Evolutionary conservation across 148 eudicot genomes (phyloP).

Genomic region (Heliosperma pusillum): DNA sequence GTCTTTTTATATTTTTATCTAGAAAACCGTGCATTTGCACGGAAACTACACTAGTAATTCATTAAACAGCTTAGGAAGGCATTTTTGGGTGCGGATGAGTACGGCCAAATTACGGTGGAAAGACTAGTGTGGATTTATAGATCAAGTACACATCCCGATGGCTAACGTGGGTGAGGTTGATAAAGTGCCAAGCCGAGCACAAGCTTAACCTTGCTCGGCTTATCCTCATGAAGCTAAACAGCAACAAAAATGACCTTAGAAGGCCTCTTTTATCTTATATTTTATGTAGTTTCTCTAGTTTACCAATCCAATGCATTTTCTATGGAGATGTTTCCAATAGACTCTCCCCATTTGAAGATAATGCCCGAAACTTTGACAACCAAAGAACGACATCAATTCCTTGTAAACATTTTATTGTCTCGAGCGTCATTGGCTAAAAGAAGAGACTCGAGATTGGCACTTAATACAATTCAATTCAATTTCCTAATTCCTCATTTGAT

Average conservation of each 20-base stretch:
- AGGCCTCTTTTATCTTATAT: neutral
- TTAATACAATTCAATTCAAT: neutral
- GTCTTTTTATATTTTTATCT: too few relatives aligned
- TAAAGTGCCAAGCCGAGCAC: too few relatives aligned
- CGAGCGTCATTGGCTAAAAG: neutral
- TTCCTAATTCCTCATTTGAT: neutral
- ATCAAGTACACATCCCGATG: too few relatives aligned
- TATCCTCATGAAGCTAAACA: too few relatives aligned
- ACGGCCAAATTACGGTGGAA: too few relatives aligned
- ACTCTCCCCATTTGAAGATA: neutral
- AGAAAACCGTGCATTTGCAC: too few relatives aligned
- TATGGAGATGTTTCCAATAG: neutral
- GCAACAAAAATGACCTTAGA: neutral
- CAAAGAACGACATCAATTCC: neutral
- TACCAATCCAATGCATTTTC: constrained; percentile 10
- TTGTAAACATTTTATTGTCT: neutral
- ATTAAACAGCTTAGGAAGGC: too few relatives aligned
- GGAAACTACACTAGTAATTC: too few relatives aligned
- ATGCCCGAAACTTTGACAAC: neutral
- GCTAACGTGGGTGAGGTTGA: too few relatives aligned
- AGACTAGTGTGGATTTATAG: too few relatives aligned
- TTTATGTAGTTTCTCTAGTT: neutral
- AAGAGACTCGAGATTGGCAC: neutral
- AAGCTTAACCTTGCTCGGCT: too few relatives aligned
- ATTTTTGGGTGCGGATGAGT: too few relatives aligned